Base-by-base conservation (phyloP, 2,329 filamentous ascomycete genomes). In the Alternaria sp. region DNA sequence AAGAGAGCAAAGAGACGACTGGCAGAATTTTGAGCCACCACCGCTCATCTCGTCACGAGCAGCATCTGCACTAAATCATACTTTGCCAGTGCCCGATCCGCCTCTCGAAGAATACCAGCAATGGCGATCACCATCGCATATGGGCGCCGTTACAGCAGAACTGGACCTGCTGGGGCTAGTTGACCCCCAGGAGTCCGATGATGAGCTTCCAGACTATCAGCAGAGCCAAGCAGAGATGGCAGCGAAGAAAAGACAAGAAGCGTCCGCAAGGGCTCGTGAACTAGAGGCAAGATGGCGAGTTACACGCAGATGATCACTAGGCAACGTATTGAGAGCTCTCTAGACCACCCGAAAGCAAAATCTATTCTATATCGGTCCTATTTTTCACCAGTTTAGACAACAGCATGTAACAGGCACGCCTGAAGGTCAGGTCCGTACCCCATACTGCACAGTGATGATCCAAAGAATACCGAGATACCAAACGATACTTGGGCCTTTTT, bases 211-310 rank as follows among this genome's bases (percentile, higher is more conserved):
- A 0, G 75, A 81, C 60, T 83, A 83, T 59, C 80, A 79, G 26
- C 74, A 79, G 55, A 82, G 80, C 56, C 81, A 83, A 65, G 79
- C 79, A 11, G 78, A 82, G 59, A 80, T 80, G 64, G 75, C 76
- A 28, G 75, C 72, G 8, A 69, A 60, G 42, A 78, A 74, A 54
- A 68, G 80, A 31, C 64, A 65, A 11, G 79, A 79, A 60, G 80
- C 80, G n/a, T 72, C 77, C 11, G 72, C 76, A 33, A 69, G 81
- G 59, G 81, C 80, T 45, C 70, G 77, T 53, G 81, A 83, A 56
- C 57, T 83, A 58, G 79, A 81, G 52, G 73, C 73, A 33, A 70
- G 79, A 50, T 83, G 81, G 81, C 75, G 66, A 29, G 61, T 58
- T 26, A 60, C 60, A 42, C 52, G 64, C 24, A 55, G 58, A 55